These are phyloP conservation scores for Pisolithus albus DNA, from an alignment of 768 basidiomycete genomes.

Conservation along the genomic window DNA sequence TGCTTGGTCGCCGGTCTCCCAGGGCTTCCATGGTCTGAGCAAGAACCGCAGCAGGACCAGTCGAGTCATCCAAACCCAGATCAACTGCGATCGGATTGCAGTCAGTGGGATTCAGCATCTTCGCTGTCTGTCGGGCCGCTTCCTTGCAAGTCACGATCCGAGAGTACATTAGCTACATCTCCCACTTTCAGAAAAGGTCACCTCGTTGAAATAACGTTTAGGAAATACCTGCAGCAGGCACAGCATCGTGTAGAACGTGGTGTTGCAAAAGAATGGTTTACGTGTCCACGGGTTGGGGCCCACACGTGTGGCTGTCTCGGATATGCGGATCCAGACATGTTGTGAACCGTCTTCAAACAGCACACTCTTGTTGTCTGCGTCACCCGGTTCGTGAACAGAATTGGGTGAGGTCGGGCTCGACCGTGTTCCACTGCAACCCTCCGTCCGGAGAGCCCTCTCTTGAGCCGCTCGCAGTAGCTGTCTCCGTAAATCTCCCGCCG, in stretches of 20 bases:
- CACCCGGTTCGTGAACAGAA: conserved; percentile 3
- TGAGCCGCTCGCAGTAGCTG: conserved; percentile 72
- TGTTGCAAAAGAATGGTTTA: conserved; percentile 82
- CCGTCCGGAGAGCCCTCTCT: conserved; percentile 39
- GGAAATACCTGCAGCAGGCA: conserved; percentile 73
- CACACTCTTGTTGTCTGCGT: not conserved
- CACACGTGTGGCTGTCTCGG: conserved; percentile 16
- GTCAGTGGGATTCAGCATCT: conserved; percentile 58
- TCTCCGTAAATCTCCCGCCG: conserved; percentile 67
- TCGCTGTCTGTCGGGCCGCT: conserved; percentile 59
- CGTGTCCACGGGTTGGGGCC: conserved; percentile 31
- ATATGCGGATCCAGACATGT: conserved; percentile 56
- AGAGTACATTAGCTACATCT: conserved; percentile 72
- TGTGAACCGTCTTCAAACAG: conserved; percentile 15
- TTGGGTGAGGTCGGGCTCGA: conserved; percentile 13
- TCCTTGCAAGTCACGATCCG: conserved; percentile 82
- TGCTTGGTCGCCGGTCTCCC: conserved; percentile 40
- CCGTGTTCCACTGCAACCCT: conserved; percentile 24
- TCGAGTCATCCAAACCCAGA: conserved; percentile 80
- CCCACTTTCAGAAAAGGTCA: conserved; percentile 4
- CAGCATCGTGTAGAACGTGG: conserved; percentile 85
- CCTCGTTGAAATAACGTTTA: not conserved
- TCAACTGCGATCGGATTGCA: conserved; percentile 79
- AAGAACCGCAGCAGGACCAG: conserved; percentile 60
- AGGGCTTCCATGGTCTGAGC: conserved; percentile 59